Evolutionary conservation across 352 stramenopile genomes (phyloP).

Genomic region (Nothophytophthora sp.): DNA sequence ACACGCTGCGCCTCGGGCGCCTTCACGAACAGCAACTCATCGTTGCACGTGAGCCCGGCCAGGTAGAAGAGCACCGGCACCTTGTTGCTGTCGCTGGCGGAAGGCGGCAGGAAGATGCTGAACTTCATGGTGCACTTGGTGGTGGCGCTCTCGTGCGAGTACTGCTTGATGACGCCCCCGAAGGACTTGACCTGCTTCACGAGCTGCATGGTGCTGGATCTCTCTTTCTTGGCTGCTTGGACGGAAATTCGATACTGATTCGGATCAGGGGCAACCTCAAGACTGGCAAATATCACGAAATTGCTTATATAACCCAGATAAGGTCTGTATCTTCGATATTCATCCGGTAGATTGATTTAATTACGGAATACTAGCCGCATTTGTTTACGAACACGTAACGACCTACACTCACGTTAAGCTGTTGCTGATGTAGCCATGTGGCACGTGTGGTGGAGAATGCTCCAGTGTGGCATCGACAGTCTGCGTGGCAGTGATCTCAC

Average conservation of each 20-base stretch:
- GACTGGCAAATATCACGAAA: too few relatives aligned
- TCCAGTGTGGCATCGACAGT: too few relatives aligned
- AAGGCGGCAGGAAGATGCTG: slow-evolving; percentile 86
- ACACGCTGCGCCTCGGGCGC: slow-evolving; percentile 88
- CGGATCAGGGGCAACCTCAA: too few relatives aligned
- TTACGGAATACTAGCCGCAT: too few relatives aligned
- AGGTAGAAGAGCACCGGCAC: slow-evolving; percentile 95
- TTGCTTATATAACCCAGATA: too few relatives aligned
- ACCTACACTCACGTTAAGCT: too few relatives aligned
- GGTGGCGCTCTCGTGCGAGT: slow-evolving; percentile 75
- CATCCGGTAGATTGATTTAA: too few relatives aligned
- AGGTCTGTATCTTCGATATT: too few relatives aligned
- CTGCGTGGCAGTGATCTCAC: too few relatives aligned
- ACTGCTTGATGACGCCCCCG: slow-evolving; percentile 82
- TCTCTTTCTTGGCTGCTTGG: not conserved
- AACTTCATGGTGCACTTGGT: slow-evolving; percentile 92
- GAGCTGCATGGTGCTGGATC: slow-evolving; percentile 49
- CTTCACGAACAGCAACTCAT: slow-evolving; percentile 97
- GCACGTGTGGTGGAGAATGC: too few relatives aligned
- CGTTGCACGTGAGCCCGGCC: slow-evolving; percentile 96
- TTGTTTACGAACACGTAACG: too few relatives aligned
- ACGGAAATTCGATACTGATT: slow-evolving; percentile 2
- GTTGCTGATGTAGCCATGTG: too few relatives aligned
- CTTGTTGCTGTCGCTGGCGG: slow-evolving; percentile 59
- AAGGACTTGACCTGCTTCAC: slow-evolving; percentile 81